Conservation (phyloP, 139 green algal genomes). For the Chlorella sorokiniana region DNA sequence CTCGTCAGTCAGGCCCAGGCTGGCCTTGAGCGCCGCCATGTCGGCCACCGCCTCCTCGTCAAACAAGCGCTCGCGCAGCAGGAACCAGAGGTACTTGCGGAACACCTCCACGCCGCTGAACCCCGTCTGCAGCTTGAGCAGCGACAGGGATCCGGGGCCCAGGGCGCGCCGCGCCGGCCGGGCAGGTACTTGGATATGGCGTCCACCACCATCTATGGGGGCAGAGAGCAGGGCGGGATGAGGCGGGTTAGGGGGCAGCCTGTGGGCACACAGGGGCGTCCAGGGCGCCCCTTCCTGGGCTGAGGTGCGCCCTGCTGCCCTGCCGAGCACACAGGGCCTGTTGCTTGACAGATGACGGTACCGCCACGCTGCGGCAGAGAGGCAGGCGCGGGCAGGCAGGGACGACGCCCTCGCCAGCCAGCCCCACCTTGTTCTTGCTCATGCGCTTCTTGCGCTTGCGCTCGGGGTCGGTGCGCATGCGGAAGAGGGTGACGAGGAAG, state of each 20-base stretch:
- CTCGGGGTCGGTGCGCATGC: slow-evolving; percentile 41
- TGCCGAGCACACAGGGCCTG: too few species aligned
- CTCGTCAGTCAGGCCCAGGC: slow-evolving; percentile 67
- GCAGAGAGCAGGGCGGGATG: not conserved
- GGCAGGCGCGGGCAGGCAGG: not conserved
- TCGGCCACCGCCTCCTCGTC: slow-evolving; percentile 87
- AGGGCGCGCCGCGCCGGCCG: slow-evolving; percentile 61
- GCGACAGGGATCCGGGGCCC: slow-evolving; percentile 45
- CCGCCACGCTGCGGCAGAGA: not conserved
- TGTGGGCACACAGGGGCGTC: not conserved
- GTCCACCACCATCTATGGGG: slow-evolving; percentile 67
- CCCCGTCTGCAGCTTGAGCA: slow-evolving; percentile 43
- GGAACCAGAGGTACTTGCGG: slow-evolving; percentile 97
- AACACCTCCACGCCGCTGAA: slow-evolving; percentile 92
- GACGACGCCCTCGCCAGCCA: slow-evolving; percentile 18
- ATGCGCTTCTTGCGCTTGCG: slow-evolving; percentile 68
- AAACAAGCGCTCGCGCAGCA: slow-evolving; percentile 93
- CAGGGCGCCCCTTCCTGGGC: too few species aligned
- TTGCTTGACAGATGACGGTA: too few species aligned
- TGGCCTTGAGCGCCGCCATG: slow-evolving; percentile 83
- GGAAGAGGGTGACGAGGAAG: slow-evolving; percentile 54
- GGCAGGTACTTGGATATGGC: slow-evolving; percentile 79
- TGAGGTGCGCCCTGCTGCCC: too few species aligned
- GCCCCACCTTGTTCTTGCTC: slow-evolving; percentile 62
- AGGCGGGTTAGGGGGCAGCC: too few species aligned